These are phyloP conservation scores for Apiospora malaysiana DNA, from an alignment of 2,329 filamentous ascomycete species.

Conservation along the genomic window DNA sequence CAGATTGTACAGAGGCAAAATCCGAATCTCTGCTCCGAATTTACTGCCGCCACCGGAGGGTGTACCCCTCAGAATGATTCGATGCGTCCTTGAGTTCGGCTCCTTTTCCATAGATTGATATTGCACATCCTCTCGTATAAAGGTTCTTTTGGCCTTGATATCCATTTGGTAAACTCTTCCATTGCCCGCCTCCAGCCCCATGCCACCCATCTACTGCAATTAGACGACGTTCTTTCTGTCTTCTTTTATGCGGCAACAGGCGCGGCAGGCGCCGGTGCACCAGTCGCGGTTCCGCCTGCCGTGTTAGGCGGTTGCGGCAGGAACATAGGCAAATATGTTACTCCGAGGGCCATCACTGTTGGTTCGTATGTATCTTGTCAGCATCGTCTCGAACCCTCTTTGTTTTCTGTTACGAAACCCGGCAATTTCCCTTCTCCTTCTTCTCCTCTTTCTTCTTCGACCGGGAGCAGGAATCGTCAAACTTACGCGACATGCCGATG, in stretches of 20 bases:
- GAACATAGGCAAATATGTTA: constrained; percentile 59
- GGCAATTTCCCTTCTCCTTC: no score
- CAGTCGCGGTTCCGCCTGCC: constrained; percentile 40
- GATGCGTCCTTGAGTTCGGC: not conserved
- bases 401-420: no score
- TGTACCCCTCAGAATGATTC: no score
- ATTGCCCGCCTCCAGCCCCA: not conserved
- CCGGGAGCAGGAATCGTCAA: not conserved
- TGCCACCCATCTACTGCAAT: not conserved
- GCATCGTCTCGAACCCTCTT: not conserved
- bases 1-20: not conserved
- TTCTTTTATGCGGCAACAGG: constrained; percentile 33
- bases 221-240: not conserved
- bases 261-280: constrained; percentile 37
- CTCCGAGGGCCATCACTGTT: constrained; percentile 64
- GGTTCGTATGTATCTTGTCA: constrained; percentile 1
- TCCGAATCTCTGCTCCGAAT: not conserved
- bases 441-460: not conserved
- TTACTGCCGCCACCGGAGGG: no score
- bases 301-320: constrained; percentile 47
- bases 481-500: constrained; percentile 79
- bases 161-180: not conserved
- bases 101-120: not conserved
- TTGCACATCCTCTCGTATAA: not conserved
- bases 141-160: not conserved